Evolutionary conservation across 371 early-diverging fungal genomes (phyloP).

Genomic region (Actinomucor elegans): DNA sequence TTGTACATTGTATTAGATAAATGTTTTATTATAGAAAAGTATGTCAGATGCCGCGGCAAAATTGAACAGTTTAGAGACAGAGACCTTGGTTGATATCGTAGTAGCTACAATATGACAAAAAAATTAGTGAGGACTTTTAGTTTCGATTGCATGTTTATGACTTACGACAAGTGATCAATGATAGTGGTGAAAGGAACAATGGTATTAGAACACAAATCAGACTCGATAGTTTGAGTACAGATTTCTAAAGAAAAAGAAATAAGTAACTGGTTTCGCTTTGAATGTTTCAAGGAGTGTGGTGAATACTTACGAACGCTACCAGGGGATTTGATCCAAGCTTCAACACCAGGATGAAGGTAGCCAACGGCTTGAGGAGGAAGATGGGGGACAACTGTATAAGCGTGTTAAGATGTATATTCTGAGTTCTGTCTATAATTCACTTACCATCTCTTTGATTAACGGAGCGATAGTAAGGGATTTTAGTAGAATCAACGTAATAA

Average conservation of each 20-base stretch:
- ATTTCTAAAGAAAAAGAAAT: conserved; percentile 8
- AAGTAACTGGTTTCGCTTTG: background rate
- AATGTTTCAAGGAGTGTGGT: background rate
- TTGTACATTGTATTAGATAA: too few species aligned
- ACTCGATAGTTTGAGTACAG: conserved; percentile 23
- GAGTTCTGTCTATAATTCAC: background rate
- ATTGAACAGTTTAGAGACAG: background rate
- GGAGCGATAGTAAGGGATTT: conserved; percentile 11
- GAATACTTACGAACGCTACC: conserved; percentile 12
- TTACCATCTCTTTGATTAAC: conserved; percentile 15
- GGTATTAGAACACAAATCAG: conserved; percentile 23
- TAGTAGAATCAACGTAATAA: conserved; percentile 23
- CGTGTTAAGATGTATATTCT: background rate
- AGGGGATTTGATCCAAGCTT: conserved; percentile 14
- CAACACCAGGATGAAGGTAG: conserved; percentile 23
- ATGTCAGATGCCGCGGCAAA: too few species aligned
- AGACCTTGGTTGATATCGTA: background rate
- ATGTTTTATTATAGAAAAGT: too few species aligned
- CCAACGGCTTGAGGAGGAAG: conserved; percentile 16
- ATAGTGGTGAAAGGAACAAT: conserved; percentile 26
- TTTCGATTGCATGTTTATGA: background rate
- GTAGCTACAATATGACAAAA: background rate
- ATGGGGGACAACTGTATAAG: conserved; percentile 18
- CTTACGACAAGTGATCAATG: conserved; percentile 19
- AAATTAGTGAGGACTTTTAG: background rate